These are phyloP conservation scores for Knufia petricola DNA, from an alignment of 2,329 filamentous ascomycete species.

Conservation along the genomic window DNA sequence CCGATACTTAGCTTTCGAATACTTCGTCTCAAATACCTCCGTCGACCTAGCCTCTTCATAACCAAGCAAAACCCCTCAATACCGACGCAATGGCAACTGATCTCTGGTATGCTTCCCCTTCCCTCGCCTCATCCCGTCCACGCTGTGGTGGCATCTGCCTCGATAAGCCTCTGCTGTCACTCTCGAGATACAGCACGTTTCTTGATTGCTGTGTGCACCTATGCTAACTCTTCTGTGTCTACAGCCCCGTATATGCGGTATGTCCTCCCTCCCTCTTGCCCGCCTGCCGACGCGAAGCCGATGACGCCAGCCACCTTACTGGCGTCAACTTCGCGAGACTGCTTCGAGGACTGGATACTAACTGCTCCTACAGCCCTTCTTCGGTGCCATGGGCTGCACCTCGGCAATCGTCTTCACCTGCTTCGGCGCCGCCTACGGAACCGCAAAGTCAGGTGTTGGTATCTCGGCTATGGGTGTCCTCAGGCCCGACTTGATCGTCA, in stretches of 20 bases:
- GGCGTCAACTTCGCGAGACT: background rate
- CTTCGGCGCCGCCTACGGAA: constrained; percentile 94
- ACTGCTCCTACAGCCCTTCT: constrained; percentile 60
- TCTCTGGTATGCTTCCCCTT: constrained; percentile 61
- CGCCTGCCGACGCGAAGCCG: background rate
- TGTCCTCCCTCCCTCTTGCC: constrained; percentile 43
- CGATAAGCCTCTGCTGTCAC: constrained; percentile 9
- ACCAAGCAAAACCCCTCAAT: background rate
- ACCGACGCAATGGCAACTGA: constrained; percentile 62
- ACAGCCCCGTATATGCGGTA: constrained; percentile 96
- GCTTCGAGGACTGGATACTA: constrained; percentile 23
- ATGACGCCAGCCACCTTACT: constrained; percentile 7
- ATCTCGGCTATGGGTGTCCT: constrained; percentile 98
- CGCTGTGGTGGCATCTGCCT: background rate
- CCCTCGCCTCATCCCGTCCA: constrained; percentile 10
- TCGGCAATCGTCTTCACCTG: constrained; percentile 94
- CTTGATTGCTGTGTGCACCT: no score
- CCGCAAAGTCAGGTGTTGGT: constrained; percentile 97
- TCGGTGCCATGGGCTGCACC: constrained; percentile 94
- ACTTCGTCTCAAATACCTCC: constrained; percentile 11
- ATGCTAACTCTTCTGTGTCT: constrained; percentile 36
- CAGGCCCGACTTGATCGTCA: constrained; percentile 94
- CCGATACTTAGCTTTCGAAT: background rate
- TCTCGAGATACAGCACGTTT: background rate
- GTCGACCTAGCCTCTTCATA: constrained; percentile 8